Evolutionary conservation across 805 yeast species (phyloP), one percentile per base, ranked within the genome.

Genomic region (Blastobotrys chiropterorum): DNA sequence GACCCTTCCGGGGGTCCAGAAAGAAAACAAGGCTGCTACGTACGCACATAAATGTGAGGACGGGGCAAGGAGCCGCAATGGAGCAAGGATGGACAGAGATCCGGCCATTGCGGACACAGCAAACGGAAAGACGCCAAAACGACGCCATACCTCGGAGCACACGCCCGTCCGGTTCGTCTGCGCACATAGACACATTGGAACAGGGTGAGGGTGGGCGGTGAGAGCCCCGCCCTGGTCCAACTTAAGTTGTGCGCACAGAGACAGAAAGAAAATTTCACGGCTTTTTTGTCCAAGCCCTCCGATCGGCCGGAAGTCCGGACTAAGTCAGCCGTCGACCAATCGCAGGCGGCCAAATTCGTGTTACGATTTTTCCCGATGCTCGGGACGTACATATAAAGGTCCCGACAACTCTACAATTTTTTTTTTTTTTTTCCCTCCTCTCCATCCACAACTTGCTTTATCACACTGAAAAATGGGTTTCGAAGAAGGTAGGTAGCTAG

Each of bases 161-260:
- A 5, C 11, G 11, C 5, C 5, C 34, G 11, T 11, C 26, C 5
- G 19, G 13, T 47, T 48, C 15, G 14, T 57, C 58, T 57, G 30
- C 38, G 60, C 60, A 55, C 53, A 57, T 22, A 55, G 60, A 57
- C 60, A 57, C 60, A 57, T 57, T 52, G 55, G 47, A 46, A 42
- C 45, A 47, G 34, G 11, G 34, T 26, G 34, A 11, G 11, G 38
- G 54, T n/a, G 44, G 44, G 39, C 30, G 3, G 50, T 14, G 40
- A 31, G 49, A 47, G 47, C 39, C 11, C 47, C 43, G 20, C 17
- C 43, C 17, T 21, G 26, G 17, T 17, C 46, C 46, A 51, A 51
- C 53, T 51, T 51, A 51, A 51, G 53, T 26, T 26, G 34, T 19
- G 30, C 21, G 46, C 30, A 21, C 46, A 7, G 48, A 38, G 16